Base-by-base conservation (phyloP, 805 yeast species). In the Scheffersomyces coipomensis region DNA sequence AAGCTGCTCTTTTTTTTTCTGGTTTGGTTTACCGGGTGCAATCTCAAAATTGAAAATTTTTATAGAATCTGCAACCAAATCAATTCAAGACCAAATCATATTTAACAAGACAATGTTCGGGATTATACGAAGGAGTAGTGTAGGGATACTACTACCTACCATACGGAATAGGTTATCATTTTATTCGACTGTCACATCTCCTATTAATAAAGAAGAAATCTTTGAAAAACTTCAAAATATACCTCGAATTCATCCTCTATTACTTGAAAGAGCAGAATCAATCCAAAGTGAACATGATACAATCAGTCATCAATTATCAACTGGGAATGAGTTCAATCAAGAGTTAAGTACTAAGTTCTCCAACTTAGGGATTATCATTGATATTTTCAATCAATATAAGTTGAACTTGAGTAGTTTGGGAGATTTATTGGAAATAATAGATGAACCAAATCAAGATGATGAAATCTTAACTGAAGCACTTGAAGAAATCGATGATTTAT, bases 391-490 rank as follows among this genome's bases (percentile, higher is more conserved):
- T 24, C 40, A 46, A 33, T 68, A 68, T 45, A 43, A 50, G 18
- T 40, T 40, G 4, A 61, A 65, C 27, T 34, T 60, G 37, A 56
- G 47, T 4, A 55, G 54, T 19, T 40, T 62, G n/a, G 24, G 45
- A 16, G 56, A 56, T 11, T 51, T 69, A 22, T 35, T 44, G 12
- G 62, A 59, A 24, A 53, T 64, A 12, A 32, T 55, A 10, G 49
- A 45, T 24, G 64, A 60, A 12, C 43, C 45, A 12, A 46, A 47
- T 4, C 64, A 63, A 3, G 75, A 80, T 16, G 66, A 66, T 38
- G 70, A 55, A 24, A 55, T 82, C 38, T 46, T 71, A 12, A 53
- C 52, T 2, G 88, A 83, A 46, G 97, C 95, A 0, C 56, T 69
- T 31, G 45, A 44, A 3, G 97, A 90, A 53, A 51, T 88, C 4